phyloP scores from a whole-genome alignment of 2,329 filamentous ascomycete genomes.

The Colletotrichum paranaense region DNA sequence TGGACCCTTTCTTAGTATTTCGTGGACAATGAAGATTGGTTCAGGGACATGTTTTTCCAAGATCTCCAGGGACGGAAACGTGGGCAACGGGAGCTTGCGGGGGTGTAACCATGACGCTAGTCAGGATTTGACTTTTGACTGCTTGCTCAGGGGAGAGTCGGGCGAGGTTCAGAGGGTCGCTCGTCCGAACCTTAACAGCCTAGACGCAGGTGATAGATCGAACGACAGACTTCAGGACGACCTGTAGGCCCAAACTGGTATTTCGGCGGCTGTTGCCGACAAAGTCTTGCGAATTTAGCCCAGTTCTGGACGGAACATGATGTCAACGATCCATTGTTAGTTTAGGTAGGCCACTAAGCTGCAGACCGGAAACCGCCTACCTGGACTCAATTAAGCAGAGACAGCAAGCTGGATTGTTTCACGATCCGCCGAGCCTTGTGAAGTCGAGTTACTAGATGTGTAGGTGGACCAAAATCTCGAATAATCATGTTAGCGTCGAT shows the following conservation, averaged over 20 bases:
- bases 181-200: not conserved
- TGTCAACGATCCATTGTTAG: not conserved
- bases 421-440: too few relatives aligned
- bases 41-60: not conserved
- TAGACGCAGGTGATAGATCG: not conserved
- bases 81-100: not conserved
- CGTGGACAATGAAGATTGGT: not conserved
- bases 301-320: not conserved
- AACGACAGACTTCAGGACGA: not conserved
- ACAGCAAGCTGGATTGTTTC: too few relatives aligned
- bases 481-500: too few relatives aligned
- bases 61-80: constrained; percentile 2
- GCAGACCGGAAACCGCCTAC: too few relatives aligned
- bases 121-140: not conserved
- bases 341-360: not conserved
- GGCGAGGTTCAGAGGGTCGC: not conserved
- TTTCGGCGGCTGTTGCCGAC: not conserved
- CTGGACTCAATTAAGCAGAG: too few relatives aligned
- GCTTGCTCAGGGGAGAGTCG: not conserved
- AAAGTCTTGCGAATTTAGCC: not conserved
- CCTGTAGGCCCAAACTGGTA: not conserved
- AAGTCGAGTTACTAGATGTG: too few relatives aligned
- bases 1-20: not conserved
- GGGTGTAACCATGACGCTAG: not conserved
- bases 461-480: too few relatives aligned